Evolutionary conservation across 2,329 filamentous ascomycete species (phyloP), one percentile per base, ranked within the genome.

Genomic region (Thielaviopsis musarum): DNA sequence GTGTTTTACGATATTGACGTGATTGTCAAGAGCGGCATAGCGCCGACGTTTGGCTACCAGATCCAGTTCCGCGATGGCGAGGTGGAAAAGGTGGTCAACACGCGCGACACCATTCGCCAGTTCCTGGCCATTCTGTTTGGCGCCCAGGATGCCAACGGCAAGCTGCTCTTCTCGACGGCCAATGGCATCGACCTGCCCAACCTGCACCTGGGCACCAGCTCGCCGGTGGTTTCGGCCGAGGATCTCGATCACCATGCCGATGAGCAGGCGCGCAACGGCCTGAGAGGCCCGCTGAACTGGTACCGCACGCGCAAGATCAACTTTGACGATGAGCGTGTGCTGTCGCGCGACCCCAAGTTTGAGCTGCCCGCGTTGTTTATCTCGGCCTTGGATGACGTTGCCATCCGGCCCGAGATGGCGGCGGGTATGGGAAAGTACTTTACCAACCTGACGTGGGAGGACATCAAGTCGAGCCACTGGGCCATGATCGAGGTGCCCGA

Each of bases 261-360:
- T 30, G 77, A 90, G 71, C 95, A 84, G 70, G 70, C 75, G n/a
- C 77, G 79, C 51, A 79, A 84, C 67, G 88, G 89, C 53, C 70
- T 97, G 64, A 81, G 84, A 64, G 89, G 89, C 0, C 88, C 89
- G 17, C 74, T 89, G 62, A 93, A 91, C 71, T 96, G 89, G 88
- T 98, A 98, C 73, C 83, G 90, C 52, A 86, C 80, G 2, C 75
- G 80, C 21, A 74, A 80, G 69, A 70, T 84, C 63, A 95, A 95
- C 70, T 87, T 77, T 68, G 79, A 88, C 49, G 88, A 96, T 63
- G 93, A 96, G 67, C 64, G 69, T 54, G 69, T 74, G 51, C 73
- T 87, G 49, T 75, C 81, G 57, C 66, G 82, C 63, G 38, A 59
- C 75, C 67, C 54, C 9, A 57, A 54, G 17, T 63, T 87, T 57